Evolutionary conservation across 2,329 filamentous ascomycete genomes (phyloP).

Genomic region (Phyllosticta paracitricarpa): DNA sequence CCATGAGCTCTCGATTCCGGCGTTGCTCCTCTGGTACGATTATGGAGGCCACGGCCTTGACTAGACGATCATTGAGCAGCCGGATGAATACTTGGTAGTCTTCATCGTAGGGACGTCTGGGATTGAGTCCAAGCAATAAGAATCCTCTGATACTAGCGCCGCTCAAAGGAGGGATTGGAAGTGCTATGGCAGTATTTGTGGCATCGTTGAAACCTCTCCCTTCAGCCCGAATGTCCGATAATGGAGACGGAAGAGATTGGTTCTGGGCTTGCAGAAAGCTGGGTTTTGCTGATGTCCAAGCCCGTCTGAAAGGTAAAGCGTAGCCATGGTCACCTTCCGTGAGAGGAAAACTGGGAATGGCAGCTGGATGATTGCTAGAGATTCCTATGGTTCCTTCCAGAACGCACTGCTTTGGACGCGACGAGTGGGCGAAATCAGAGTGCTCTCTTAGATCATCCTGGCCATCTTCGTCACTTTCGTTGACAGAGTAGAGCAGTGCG

Average conservation of each 20-base stretch:
- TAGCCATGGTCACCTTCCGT: conserved; percentile 3
- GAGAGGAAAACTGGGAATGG: neutral
- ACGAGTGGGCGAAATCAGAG: neutral
- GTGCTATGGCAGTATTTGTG: neutral
- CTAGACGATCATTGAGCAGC: conserved; percentile 6
- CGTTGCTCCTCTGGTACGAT: conserved; percentile 6
- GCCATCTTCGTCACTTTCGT: neutral
- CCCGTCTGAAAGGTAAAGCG: conserved; percentile 1
- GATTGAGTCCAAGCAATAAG: conserved; percentile 3
- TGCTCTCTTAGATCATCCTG: neutral
- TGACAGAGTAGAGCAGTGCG: conserved; percentile 4
- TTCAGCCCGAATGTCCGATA: neutral
- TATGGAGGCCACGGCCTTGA: conserved; percentile 7
- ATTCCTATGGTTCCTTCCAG: conserved; percentile 7
- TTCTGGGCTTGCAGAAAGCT: neutral
- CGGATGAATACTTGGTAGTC: conserved; percentile 7
- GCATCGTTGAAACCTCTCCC: conserved; percentile 3
- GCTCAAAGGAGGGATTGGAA: conserved; percentile 7
- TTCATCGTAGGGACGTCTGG: conserved; percentile 6
- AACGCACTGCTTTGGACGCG: neutral
- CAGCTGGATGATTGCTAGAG: neutral
- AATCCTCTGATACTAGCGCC: conserved; percentile 8
- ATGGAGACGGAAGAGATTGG: neutral
- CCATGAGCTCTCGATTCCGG: neutral
- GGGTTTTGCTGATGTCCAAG: conserved; percentile 9